Base-by-base conservation (phyloP, 1,284 basidiomycete genomes). In the Rhodotorula sp. region DNA sequence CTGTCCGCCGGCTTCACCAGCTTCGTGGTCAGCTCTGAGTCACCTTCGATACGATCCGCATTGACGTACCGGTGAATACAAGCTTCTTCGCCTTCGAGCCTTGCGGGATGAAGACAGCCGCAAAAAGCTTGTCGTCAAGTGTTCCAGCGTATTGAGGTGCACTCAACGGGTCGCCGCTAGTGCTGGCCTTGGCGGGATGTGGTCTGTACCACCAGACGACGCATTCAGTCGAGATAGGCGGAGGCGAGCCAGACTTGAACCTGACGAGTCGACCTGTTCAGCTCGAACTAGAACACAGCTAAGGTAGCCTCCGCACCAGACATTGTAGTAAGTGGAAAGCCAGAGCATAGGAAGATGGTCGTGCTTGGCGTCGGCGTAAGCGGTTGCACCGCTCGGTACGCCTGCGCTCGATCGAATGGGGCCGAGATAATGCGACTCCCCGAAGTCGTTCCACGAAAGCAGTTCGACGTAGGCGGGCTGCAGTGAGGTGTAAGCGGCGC, bases 271-370 rank as follows among this genome's bases (percentile, higher is more conserved):
- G 19, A 11, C 13, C 17, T 22, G 30, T 30, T 7, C 1, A 5
- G 19, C 3, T 6, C 4, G 9, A 32, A 3, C 9, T 19, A n/a
- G n/a, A n/a, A n/a, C n/a, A n/a, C n/a, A n/a, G n/a, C n/a, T 19
- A 0, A 22, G 24, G 32, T 8, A 29, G 4, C 3, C 5, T 20
- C 11, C 60, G 39, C 22, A 54, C 59, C 52, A 59, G 5, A 53
- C 15, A 29, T 66, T 61, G 34, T 56, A 66, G 34, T 66, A 66
- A 1, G 55, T 48, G 4, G 34, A 36, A 0, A 53, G 30, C 44
- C 53, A 61, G 24, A 66, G 59, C 58, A 66, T 56, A 6, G 64
- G 64, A 6, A 44, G 47, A 22, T 66, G 64, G 53, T 66, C 64
- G 29, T 29, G 36, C 9, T 17, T 24, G 7, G 48, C 19, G 36